Evolutionary conservation across 805 yeast genomes (phyloP).

Genomic region (Barnettozyma wickerhamii): DNA sequence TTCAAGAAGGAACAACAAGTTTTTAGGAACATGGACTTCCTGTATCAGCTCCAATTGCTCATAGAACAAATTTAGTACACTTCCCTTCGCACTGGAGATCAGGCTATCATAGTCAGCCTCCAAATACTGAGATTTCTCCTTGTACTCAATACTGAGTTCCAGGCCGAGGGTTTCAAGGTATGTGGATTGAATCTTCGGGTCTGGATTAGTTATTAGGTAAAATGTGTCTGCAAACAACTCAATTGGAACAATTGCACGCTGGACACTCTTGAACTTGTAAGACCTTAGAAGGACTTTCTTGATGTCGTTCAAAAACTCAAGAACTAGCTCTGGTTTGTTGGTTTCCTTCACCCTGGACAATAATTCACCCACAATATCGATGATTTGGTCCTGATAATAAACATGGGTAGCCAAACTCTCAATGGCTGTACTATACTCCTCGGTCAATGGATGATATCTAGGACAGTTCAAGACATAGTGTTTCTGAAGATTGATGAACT

Average conservation of each 20-base stretch:
- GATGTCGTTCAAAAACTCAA: conserved; percentile 16
- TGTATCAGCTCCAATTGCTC: conserved; percentile 19
- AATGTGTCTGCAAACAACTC: conserved; percentile 24
- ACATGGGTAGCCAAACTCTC: conserved; percentile 70
- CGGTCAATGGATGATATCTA: conserved; percentile 28
- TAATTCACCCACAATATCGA: conserved; percentile 74
- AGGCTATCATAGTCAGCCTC: conserved; percentile 17
- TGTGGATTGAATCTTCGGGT: conserved; percentile 12
- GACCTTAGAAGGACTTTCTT: conserved; percentile 15
- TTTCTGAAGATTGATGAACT: conserved; percentile 47
- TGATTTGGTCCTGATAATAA: conserved; percentile 82
- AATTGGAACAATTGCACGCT: conserved; percentile 21
- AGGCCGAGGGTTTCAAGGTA: conserved; percentile 17
- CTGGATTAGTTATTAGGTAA: conserved; percentile 10
- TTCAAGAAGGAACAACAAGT: conserved; percentile 12
- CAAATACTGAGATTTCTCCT: conserved; percentile 8
- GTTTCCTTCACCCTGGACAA: conserved; percentile 36
- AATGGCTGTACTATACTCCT: conserved; percentile 52
- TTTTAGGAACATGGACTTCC: conserved; percentile 2
- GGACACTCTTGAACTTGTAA: conserved; percentile 17
- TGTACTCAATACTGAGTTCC: conserved; percentile 20
- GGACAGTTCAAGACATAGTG: conserved; percentile 22
- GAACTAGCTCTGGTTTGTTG: conserved; percentile 1
- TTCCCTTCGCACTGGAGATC: conserved; percentile 16
- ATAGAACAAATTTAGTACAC: conserved; percentile 20